Conservation (phyloP, 2,329 filamentous ascomycete species). For the Pestalotiopsis fici region DNA sequence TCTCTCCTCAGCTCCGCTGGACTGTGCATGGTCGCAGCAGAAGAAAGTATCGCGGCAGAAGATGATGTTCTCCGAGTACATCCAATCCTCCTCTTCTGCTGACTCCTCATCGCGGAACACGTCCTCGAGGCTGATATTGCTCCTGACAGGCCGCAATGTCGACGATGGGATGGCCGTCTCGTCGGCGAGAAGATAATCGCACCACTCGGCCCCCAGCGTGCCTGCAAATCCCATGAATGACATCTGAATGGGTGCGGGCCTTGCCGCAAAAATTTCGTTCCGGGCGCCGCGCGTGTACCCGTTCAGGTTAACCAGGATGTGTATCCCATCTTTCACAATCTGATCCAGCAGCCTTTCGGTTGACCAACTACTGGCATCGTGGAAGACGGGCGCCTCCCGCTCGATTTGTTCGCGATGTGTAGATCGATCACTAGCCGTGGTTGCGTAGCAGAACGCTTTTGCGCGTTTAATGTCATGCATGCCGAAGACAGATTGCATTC, state of each 20-base stretch:
- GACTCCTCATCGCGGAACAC: constrained; percentile 67
- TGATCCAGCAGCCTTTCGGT: constrained; percentile 82
- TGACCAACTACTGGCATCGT: constrained; percentile 84
- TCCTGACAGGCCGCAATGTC: constrained; percentile 78
- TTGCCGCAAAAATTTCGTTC: constrained; percentile 94
- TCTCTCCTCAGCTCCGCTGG: constrained; percentile 71
- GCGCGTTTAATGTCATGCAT: constrained; percentile 75
- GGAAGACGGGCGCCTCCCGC: constrained; percentile 85
- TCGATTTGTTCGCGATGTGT: constrained; percentile 91
- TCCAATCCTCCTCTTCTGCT: constrained; percentile 75
- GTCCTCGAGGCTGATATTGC: constrained; percentile 75
- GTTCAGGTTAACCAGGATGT: constrained; percentile 96
- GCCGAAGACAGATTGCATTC: constrained; percentile 98
- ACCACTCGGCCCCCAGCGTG: constrained; percentile 96
- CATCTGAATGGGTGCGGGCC: constrained; percentile 96
- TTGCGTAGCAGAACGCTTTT: constrained; percentile 93
- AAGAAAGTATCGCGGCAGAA: constrained; percentile 96
- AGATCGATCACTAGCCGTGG: constrained; percentile 87
- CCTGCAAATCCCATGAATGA: constrained; percentile 99
- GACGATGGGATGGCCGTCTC: constrained; percentile 79
- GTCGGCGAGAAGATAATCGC: constrained; percentile 93
- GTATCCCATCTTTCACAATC: constrained; percentile 84
- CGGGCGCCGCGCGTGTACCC: constrained; percentile 96
- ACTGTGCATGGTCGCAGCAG: constrained; percentile 95
- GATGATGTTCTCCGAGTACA: constrained; percentile 96